These are phyloP conservation scores for Larix sibirica DNA, from an alignment of 83 land plant species.

Conservation along the genomic window DNA sequence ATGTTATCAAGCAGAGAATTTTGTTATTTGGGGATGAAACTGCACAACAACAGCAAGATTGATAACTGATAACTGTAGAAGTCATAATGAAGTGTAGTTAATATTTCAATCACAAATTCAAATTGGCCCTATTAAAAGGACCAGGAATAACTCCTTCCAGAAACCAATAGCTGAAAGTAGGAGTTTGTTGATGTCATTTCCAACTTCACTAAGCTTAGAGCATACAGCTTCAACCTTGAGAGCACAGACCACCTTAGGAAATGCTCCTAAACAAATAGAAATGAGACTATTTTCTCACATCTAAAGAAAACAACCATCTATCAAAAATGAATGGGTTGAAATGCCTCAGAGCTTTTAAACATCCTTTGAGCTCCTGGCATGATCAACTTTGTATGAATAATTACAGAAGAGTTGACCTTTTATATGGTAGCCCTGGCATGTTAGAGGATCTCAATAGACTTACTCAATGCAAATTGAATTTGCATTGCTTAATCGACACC, in stretches of 20 bases:
- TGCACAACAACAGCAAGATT: not conserved
- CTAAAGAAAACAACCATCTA: conserved; percentile 7
- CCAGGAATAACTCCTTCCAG: conserved; percentile 1
- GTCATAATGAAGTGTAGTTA: not conserved
- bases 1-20: not conserved
- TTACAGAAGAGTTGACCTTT: conserved; percentile 5
- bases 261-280: conserved; percentile 11
- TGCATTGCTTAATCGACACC: not conserved
- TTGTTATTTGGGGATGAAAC: not conserved
- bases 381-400: conserved; percentile 12
- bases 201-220: not conserved
- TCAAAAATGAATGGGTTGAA: conserved; percentile 18
- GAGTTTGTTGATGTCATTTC: not conserved
- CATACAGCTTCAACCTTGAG: conserved; percentile 9
- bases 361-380: conserved; percentile 9
- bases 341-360: conserved; percentile 16
- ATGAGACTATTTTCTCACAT: not conserved
- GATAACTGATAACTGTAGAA: not conserved
- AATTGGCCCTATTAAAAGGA: conserved; percentile 1
- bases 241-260: not conserved
- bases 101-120: not conserved
- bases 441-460: not conserved
- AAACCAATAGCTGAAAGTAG: conserved; percentile 6
- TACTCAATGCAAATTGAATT: not conserved
- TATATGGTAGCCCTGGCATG: not conserved